These are phyloP conservation scores for Kodamaea jinghongensis DNA, from an alignment of 805 yeast genomes.

Conservation along the genomic window DNA sequence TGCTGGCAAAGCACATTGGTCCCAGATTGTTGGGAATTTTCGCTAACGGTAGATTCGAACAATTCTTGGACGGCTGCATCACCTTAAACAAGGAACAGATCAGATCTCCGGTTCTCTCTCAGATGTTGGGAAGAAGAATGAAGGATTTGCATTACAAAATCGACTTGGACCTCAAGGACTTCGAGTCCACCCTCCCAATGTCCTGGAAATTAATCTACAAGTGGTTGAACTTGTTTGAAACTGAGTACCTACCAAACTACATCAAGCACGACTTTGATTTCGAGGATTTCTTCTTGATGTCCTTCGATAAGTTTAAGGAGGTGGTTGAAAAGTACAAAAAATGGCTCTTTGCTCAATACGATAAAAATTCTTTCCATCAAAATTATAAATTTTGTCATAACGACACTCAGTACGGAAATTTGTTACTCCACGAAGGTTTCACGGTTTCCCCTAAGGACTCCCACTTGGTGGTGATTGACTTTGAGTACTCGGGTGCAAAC, in stretches of 20 bases:
- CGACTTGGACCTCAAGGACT: conserved; percentile 57
- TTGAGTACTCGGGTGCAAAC: conserved; percentile 92
- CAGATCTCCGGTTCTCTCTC: conserved; percentile 69
- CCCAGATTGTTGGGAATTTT: conserved; percentile 88
- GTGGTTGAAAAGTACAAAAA: conserved; percentile 51
- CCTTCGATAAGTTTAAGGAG: conserved; percentile 49
- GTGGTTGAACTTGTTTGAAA: conserved; percentile 57
- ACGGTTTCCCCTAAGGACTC: conserved; percentile 26
- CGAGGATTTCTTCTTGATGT: conserved; percentile 40
- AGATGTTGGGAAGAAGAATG: conserved; percentile 94
- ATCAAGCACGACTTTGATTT: conserved; percentile 29
- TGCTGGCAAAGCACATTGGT: conserved; percentile 78
- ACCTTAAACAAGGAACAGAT: conserved; percentile 74
- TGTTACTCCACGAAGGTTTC: conserved; percentile 59
- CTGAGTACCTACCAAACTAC: conserved; percentile 41
- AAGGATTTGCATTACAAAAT: conserved; percentile 86
- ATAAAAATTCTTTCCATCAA: conserved; percentile 39
- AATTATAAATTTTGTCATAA: conserved; percentile 85
- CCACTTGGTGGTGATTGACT: conserved; percentile 88
- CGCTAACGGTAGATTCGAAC: conserved; percentile 91
- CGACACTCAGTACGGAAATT: conserved; percentile 95
- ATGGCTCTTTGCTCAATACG: conserved; percentile 60
- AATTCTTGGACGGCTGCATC: conserved; percentile 77
- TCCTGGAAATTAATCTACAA: conserved; percentile 67
- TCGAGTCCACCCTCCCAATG: conserved; percentile 53